phyloP scores from a whole-genome alignment of 2,329 filamentous ascomycete species.

The Calonectria pteridis region DNA sequence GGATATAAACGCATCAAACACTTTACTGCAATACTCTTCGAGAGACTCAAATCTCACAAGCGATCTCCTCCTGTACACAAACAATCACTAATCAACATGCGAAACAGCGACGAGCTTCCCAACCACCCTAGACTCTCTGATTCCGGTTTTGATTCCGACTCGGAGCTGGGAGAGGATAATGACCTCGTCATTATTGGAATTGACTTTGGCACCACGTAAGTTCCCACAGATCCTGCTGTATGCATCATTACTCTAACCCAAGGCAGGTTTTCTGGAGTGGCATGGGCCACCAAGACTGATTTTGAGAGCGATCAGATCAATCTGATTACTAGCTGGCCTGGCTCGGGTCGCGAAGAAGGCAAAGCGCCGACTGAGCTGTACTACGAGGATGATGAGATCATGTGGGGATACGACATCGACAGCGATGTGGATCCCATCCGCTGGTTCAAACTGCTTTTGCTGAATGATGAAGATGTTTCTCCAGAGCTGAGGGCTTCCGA shows the following conservation, averaged over 20 bases:
- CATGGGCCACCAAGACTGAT: slow-evolving; percentile 23
- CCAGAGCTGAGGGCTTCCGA: slow-evolving; percentile 7
- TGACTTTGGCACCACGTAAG: slow-evolving; percentile 15
- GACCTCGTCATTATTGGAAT: slow-evolving; percentile 6
- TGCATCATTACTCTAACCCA: not conserved
- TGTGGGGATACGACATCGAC: slow-evolving; percentile 22
- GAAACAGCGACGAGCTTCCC: not conserved
- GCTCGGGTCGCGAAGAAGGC: slow-evolving; percentile 19
- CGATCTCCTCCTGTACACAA: not conserved
- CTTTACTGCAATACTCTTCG: not conserved
- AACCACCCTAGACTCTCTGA: not conserved
- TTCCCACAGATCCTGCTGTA: too few relatives aligned
- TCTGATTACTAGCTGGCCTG: slow-evolving; percentile 24
- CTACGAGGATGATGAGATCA: slow-evolving; percentile 20
- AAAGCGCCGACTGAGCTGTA: slow-evolving; percentile 23
- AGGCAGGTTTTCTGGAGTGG: slow-evolving; percentile 18
- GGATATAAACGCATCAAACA: not conserved
- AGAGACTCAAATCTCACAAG: not conserved
- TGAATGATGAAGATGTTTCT: slow-evolving; percentile 23
- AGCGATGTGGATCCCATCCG: slow-evolving; percentile 16
- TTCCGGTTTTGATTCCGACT: not conserved
- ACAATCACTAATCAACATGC: not conserved
- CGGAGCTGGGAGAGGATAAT: not conserved
- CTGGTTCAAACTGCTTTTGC: slow-evolving; percentile 24
- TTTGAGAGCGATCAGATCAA: slow-evolving; percentile 25